These are phyloP conservation scores for Botrytis porri DNA, from an alignment of 2,329 filamentous ascomycete species.

Conservation along the genomic window DNA sequence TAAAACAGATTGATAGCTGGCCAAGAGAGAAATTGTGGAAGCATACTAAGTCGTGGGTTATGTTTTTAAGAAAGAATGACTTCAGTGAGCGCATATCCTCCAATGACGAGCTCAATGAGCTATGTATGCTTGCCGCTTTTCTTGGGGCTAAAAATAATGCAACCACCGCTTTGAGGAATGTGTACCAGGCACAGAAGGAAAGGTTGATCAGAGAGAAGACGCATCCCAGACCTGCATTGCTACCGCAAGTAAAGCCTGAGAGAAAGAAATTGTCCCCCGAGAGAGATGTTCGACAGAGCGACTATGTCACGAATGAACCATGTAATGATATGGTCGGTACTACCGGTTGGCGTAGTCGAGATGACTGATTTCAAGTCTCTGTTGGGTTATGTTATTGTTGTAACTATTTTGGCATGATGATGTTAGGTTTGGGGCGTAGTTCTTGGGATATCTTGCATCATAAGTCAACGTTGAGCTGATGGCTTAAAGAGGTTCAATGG, in stretches of 20 bases:
- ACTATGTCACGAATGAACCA: background rate
- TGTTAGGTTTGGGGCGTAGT: background rate
- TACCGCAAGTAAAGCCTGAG: background rate
- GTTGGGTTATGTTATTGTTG: background rate
- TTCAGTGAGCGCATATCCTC: background rate
- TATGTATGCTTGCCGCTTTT: background rate
- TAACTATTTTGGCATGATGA: background rate
- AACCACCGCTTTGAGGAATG: background rate
- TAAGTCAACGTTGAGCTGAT: background rate
- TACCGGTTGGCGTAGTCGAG: background rate
- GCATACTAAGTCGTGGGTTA: background rate
- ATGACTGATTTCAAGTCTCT: background rate
- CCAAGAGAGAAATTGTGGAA: background rate
- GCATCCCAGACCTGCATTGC: background rate
- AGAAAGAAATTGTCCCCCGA: background rate
- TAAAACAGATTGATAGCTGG: background rate
- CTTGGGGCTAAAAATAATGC: background rate
- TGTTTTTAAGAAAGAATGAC: background rate
- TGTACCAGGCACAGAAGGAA: background rate
- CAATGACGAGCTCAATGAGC: background rate
- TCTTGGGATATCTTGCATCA: background rate
- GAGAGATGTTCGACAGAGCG: background rate
- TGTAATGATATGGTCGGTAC: background rate
- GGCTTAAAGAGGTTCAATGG: background rate
- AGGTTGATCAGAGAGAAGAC: background rate